phyloP scores from a whole-genome alignment of 1,139 yeast species.

The Debaryomycetaceae sp. region DNA sequence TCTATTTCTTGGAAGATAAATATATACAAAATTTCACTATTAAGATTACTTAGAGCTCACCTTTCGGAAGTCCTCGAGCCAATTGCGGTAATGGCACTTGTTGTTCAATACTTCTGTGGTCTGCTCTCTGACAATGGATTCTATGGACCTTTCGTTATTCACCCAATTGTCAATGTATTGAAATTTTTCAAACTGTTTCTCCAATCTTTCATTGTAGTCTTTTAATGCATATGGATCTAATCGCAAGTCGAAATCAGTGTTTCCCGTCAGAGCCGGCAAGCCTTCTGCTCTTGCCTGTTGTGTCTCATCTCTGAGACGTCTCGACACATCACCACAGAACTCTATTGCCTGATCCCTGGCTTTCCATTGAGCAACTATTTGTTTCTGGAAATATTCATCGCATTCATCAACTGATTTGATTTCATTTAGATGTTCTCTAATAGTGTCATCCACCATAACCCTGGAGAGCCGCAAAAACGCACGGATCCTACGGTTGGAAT shows the following conservation, averaged over 20 bases:
- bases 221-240: conserved; percentile 40
- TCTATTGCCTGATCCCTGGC: conserved; percentile 26
- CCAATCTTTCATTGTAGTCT: conserved; percentile 18
- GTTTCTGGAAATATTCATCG: conserved; percentile 23
- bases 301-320: conserved; percentile 17
- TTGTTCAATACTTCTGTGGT: conserved; percentile 32
- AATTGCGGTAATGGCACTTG: conserved; percentile 35
- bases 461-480: conserved; percentile 39
- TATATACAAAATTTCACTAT: conserved; percentile 1
- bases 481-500: conserved; percentile 30
- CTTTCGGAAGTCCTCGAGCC: conserved; percentile 24
- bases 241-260: conserved; percentile 25
- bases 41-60: not conserved
- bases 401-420: conserved; percentile 18
- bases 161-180: conserved; percentile 37
- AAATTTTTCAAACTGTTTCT: conserved; percentile 21
- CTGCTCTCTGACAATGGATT: conserved; percentile 31
- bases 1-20: not conserved
- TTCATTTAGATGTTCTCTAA: conserved; percentile 38
- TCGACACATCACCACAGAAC: conserved; percentile 29
- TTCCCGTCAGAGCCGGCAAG: conserved; percentile 1
- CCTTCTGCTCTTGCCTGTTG: not conserved
- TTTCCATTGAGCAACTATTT: conserved; percentile 37
- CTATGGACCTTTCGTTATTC: conserved; percentile 31
- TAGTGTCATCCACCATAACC: conserved; percentile 37